Percentiles rank a stretch among this genome's conserved stretches.
Evolutionary conservation across 345 rosid species (phyloP).

Genomic region (Lumnitzera littorea): DNA sequence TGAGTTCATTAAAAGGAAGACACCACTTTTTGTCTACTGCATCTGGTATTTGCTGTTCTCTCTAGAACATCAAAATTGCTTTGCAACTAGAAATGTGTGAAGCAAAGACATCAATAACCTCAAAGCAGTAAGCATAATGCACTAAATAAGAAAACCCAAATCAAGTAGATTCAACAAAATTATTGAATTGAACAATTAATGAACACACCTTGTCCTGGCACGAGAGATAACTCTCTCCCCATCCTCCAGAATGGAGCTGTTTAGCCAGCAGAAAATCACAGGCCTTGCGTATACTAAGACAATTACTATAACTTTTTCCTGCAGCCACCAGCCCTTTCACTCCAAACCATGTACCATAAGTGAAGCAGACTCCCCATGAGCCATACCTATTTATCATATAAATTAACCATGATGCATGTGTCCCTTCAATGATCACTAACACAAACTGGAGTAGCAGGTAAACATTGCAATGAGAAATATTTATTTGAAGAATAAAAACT

Average conservation of each 20-base stretch:
- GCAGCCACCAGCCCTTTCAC: slow-evolving; percentile 70
- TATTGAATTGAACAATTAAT: not conserved
- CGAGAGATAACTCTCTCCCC: slow-evolving; percentile 99
- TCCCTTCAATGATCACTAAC: too few species aligned
- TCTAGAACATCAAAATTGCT: too few species aligned
- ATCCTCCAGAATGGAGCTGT: slow-evolving; percentile 79
- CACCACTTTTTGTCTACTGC: too few species aligned
- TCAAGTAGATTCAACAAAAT: too few species aligned
- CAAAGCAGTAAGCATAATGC: too few species aligned
- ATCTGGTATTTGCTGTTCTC: too few species aligned
- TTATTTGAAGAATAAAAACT: too few species aligned
- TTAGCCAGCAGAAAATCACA: slow-evolving; percentile 80
- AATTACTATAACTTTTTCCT: slow-evolving; percentile 55
- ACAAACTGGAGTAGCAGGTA: too few species aligned
- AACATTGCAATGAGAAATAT: too few species aligned
- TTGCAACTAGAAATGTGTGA: too few species aligned
- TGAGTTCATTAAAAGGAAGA: too few species aligned
- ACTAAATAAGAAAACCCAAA: too few species aligned
- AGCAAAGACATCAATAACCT: not conserved
- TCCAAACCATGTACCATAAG: slow-evolving; percentile 82
- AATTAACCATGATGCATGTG: not conserved
- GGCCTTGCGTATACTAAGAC: slow-evolving; percentile 59
- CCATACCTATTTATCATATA: slow-evolving; percentile 62
- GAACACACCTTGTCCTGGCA: slow-evolving; percentile 72
- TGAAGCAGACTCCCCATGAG: slow-evolving; percentile 91